Conservation (phyloP, 352 stramenopile species). For the Pythium inflatum region DNA sequence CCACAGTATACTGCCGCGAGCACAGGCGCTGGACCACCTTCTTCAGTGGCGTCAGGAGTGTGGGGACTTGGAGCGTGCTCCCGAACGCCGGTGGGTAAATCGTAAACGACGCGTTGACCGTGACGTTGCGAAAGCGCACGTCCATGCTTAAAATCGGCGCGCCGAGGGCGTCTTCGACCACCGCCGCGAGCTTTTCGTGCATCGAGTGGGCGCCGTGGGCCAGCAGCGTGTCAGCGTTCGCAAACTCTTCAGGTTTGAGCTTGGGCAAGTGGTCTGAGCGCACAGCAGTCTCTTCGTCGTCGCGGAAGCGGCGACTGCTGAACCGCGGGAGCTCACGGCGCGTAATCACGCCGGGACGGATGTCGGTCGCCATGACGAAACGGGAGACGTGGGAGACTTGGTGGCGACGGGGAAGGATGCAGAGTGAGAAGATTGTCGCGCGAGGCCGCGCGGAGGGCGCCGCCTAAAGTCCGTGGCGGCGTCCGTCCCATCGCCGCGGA, state of each 20-base stretch:
- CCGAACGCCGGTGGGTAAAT: constrained; percentile 11
- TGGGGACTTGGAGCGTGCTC: constrained; percentile 38
- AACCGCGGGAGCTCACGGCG: constrained; percentile 38
- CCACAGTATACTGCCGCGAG: constrained; percentile 33
- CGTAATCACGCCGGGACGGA: constrained; percentile 21
- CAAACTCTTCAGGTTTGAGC: constrained; percentile 39
- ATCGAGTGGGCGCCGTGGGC: constrained; percentile 52
- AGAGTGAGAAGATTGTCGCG: constrained; percentile 12
- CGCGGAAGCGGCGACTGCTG: constrained; percentile 32
- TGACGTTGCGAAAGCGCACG: constrained; percentile 56
- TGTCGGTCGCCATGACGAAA: too few relatives aligned
- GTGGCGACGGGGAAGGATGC: neutral
- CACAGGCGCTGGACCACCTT: constrained; percentile 31
- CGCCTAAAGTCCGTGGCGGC: too few relatives aligned
- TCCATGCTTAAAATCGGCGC: constrained; percentile 54
- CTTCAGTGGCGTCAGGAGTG: constrained; percentile 41
- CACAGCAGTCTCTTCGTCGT: neutral
- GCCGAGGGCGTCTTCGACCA: constrained; percentile 45
- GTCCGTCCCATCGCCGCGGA: neutral
- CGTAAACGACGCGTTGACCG: constrained; percentile 41
- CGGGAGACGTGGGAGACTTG: too few relatives aligned
- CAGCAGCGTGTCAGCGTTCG: constrained; percentile 52
- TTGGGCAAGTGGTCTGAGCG: constrained; percentile 3
- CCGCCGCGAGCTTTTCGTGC: constrained; percentile 49
- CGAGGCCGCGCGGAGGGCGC: neutral